Evolutionary conservation across 1,284 basidiomycete species (phyloP), one percentile per base, ranked within the genome.

Genomic region (Fomitopsis palustris): DNA sequence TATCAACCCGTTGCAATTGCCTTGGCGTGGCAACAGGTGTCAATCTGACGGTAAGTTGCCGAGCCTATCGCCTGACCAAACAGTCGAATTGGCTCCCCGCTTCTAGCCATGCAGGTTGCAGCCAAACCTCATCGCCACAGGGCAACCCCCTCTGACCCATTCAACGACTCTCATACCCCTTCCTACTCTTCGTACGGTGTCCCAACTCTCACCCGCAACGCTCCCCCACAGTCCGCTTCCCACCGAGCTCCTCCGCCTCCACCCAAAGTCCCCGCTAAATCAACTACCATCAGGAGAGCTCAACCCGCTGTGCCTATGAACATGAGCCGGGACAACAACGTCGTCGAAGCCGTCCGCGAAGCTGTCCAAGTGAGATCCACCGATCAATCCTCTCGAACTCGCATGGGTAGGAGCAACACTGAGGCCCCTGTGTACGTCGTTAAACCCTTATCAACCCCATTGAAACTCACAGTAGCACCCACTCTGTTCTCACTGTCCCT

Each of bases 271-370:
- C 61, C 66, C 56, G 47, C 69, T 60, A 74, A 72, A 67, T 45
- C 67, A 14, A 60, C 70, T 53, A 53, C 69, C 45, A 61, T 70
- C 54, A 71, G 55, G 59, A 61, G 54, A 52, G 63, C 55, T 54
- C 59, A 58, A 19, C 60, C 58, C 19, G 70, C 62, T 62, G 64
- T 57, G 62, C 49, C 53, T 63, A 63, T 55, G 74, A 73, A 47
- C 25, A 47, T 47, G 45, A 47, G 45, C 45, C 25, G 64, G 70
- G 68, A 60, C 54, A 71, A 76, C 65, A 72, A 72, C 70, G 80
- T 88, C 70, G 72, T 78, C 60, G 82, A 88, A 37, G 83, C 88
- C 37, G 82, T 88, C 64, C 78, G 83, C 62, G 86, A 90, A 58
- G 84, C 86, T 52, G 86, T 88, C 39, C 78, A 75, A 57, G 68